phyloP scores from a whole-genome alignment of 495 filamentous ascomycete species.

The Eremomyces bilateralis region DNA sequence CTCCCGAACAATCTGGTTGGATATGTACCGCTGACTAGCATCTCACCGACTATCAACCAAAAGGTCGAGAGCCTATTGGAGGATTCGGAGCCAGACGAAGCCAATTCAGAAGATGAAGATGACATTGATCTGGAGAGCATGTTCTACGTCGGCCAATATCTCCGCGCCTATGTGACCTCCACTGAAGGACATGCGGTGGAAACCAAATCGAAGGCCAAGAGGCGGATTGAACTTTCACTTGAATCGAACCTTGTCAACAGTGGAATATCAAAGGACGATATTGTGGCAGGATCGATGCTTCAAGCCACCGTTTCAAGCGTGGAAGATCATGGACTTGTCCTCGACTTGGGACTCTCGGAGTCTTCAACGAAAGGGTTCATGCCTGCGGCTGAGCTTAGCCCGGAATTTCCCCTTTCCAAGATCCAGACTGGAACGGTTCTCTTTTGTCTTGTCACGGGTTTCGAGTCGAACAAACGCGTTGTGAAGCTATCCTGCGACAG shows the following conservation, averaged over 20 bases:
- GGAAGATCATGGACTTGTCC: constrained; percentile 85
- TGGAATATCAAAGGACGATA: constrained; percentile 43
- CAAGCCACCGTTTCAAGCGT: constrained; percentile 79
- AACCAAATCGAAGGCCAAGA: constrained; percentile 62
- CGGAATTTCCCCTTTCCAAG: constrained; percentile 30
- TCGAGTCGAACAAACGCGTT: constrained; percentile 55
- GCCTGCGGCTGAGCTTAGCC: constrained; percentile 61
- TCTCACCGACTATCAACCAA: constrained; percentile 53
- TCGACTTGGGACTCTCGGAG: constrained; percentile 66
- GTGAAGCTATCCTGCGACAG: constrained; percentile 70
- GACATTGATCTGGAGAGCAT: constrained; percentile 45
- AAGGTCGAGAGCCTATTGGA: constrained; percentile 41
- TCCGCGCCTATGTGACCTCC: constrained; percentile 66
- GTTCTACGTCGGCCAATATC: constrained; percentile 71
- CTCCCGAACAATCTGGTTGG: constrained; percentile 84
- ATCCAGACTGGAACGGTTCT: constrained; percentile 64
- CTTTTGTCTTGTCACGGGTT: constrained; percentile 59
- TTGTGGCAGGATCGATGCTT: constrained; percentile 48
- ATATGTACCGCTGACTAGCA: constrained; percentile 71
- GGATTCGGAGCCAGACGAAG: constrained; percentile 29
- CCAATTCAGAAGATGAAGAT: constrained; percentile 31
- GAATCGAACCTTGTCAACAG: constrained; percentile 54
- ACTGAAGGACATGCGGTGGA: constrained; percentile 25
- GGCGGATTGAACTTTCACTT: constrained; percentile 65
- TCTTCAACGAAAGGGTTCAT: constrained; percentile 58